Base-by-base conservation (phyloP, 495 filamentous ascomycete genomes). In the Pyronema domesticum region DNA sequence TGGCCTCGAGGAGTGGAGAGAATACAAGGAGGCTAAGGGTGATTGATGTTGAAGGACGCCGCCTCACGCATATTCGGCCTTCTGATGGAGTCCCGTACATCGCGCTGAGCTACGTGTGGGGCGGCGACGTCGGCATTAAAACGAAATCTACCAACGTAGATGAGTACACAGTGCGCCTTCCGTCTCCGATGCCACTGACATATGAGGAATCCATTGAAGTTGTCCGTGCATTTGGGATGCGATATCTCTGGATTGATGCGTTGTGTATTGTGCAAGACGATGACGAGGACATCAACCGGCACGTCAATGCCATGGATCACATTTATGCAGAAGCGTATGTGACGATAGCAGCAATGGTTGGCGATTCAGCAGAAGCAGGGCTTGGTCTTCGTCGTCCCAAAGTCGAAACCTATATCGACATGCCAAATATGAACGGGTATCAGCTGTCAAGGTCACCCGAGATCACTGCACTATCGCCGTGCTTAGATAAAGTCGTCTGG, bases 61-160 rank as follows among this genome's bases (percentile, higher is more conserved):
- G n/a, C n/a, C n/a, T n/a, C n/a, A n/a, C n/a, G n/a, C n/a, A n/a
- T n/a, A n/a, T n/a, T n/a, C n/a, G n/a, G n/a, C n/a, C n/a, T n/a
- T n/a, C n/a, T n/a, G n/a, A n/a, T n/a, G n/a, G n/a, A n/a, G n/a
- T n/a, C n/a, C n/a, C n/a, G n/a, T n/a, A n/a, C n/a, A n/a, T n/a
- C n/a, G 50, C 50, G 35, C 42, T 61, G 53, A 61, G 59, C 45
- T 61, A 61, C 46, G 59, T 61, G 6, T 61, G 59, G 59, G 59
- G 59, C 19, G 10, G 40, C 19, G 43, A n/a, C 51, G 6, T 8
- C 23, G 7, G 7, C 43, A 17, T 17, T 46, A 34, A 18, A 50
- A 50, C 10, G 23, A 50, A 50, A 18, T 7, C 6, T 50, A 11
- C 10, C 7, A 6, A 30, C 8, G 9, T 30, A 6, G 6, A 9